Percentiles rank a stretch among this genome's conserved stretches.
These are phyloP conservation scores for Lodderomyces metapsilosis DNA, from an alignment of 1,139 yeast species.

Conservation along the genomic window DNA sequence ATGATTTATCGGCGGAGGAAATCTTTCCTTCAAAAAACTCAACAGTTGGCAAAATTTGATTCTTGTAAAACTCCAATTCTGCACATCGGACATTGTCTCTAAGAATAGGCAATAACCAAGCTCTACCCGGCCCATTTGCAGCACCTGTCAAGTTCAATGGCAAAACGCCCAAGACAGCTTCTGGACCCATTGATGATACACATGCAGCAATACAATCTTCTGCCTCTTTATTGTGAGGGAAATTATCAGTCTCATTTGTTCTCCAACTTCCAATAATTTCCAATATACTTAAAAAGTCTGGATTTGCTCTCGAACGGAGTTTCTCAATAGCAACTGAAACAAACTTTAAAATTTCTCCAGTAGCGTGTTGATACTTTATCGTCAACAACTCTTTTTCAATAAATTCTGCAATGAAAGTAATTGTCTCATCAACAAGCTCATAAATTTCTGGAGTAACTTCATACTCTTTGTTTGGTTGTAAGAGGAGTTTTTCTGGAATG, in stretches of 20 bases:
- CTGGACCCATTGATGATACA: conserved; percentile 82
- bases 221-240: conserved; percentile 73
- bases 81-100: conserved; percentile 84
- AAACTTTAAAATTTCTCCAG: conserved; percentile 71
- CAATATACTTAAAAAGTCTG: conserved; percentile 65
- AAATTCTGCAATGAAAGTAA: conserved; percentile 47
- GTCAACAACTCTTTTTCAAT: conserved; percentile 60
- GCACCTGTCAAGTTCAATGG: conserved; percentile 67
- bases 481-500: conserved; percentile 57
- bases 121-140: conserved; percentile 65
- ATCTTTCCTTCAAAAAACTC: conserved; percentile 55
- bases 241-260: conserved; percentile 66
- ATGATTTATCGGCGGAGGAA: conserved; percentile 45
- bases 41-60: conserved; percentile 65
- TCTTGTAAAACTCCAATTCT: conserved; percentile 59
- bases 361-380: conserved; percentile 74
- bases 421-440: conserved; percentile 56
- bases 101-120: conserved; percentile 91
- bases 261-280: conserved; percentile 85
- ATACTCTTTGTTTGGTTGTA: conserved; percentile 46
- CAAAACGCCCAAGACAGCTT: conserved; percentile 64
- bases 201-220: conserved; percentile 81
- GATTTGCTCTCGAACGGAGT: conserved; percentile 67
- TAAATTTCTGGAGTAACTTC: conserved; percentile 44
- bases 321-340: conserved; percentile 63